phyloP scores from a whole-genome alignment of 2,329 filamentous ascomycete genomes.

The Penicillium janthinellum region DNA sequence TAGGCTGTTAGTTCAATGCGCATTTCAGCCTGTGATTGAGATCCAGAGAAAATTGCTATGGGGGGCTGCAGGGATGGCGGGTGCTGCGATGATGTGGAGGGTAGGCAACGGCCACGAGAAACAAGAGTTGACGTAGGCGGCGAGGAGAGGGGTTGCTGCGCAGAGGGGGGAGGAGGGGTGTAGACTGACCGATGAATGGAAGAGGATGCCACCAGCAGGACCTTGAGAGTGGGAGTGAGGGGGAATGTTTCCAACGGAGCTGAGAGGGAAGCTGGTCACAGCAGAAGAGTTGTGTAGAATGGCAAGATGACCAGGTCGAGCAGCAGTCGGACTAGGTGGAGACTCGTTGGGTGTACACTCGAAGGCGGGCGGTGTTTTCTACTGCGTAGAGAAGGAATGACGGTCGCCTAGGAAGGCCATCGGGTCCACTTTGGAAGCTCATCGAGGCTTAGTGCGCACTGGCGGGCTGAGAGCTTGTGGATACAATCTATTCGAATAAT shows the following conservation, averaged over 20 bases:
- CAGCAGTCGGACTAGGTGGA: not conserved
- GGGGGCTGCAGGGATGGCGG: not conserved
- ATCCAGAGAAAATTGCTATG: not conserved
- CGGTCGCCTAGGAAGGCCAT: conserved; percentile 4
- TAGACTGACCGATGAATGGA: not conserved
- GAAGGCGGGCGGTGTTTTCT: not conserved
- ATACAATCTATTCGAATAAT: not conserved
- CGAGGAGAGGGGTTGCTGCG: conserved; percentile 7
- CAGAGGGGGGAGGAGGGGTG: not conserved
- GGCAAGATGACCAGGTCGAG: not conserved
- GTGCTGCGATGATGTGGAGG: conserved; percentile 1
- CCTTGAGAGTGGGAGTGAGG: not conserved
- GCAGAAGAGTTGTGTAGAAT: not conserved
- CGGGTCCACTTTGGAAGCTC: conserved; percentile 5
- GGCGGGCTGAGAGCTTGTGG: not conserved
- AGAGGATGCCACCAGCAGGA: not conserved
- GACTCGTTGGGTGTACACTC: not conserved
- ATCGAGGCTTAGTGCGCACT: not conserved
- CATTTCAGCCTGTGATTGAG: not conserved
- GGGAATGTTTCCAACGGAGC: not conserved
- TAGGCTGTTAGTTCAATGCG: not conserved
- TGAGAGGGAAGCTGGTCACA: not conserved
- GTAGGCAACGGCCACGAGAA: conserved; percentile 2
- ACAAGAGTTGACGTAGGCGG: conserved; percentile 11
- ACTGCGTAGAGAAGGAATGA: conserved; percentile 3